Base-by-base conservation (phyloP, 2,329 filamentous ascomycete species). In the Xylaria sp. region DNA sequence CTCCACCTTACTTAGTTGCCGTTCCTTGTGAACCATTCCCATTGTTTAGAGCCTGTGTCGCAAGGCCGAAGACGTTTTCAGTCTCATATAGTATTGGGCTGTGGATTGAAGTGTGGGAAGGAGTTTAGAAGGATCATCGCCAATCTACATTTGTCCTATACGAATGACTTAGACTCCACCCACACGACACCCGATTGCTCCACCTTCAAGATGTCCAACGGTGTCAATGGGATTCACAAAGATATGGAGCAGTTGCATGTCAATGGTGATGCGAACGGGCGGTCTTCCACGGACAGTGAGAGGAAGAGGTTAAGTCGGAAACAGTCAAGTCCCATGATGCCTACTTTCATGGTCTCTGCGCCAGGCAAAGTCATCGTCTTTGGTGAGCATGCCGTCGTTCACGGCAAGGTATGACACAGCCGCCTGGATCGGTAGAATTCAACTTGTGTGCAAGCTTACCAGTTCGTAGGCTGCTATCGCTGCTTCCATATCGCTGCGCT, bases 331-430 rank as follows among this genome's bases (percentile, higher is more conserved):
- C 85, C 85, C 2, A 84, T 88, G 84, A 85, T 94, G 75, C 92
- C 93, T 40, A 79, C 92, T 57, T 99, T 99, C 71, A 96, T 99
- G 90, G 92, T 97, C 52, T 97, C 94, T 16, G 93, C 95, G 2
- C 94, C 94, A 0, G 95, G 93, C 60, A 99, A 99, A 73, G 94
- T 97, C 69, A 99, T 99, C 71, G 91, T 97, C 48, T 97, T 93
- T 75, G 94, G 94, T 63, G 94, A 99, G 73, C 94, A 99, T 76
- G 90, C 94, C 2, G 94, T 97, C n/a, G 94, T 99, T 18, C 86
- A 99, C 69, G 92, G 92, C 69, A 97, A 97, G 84, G 89, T 90
- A 76, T 51, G 75, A 54, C 37, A 37, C 41, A n/a, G 11, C 29
- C 3, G 11, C 16, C 29, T 26, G 29, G 34, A 6, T n/a, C 16